Conservation (phyloP, 2,329 filamentous ascomycete species). For the Xylariaceae sp. region DNA sequence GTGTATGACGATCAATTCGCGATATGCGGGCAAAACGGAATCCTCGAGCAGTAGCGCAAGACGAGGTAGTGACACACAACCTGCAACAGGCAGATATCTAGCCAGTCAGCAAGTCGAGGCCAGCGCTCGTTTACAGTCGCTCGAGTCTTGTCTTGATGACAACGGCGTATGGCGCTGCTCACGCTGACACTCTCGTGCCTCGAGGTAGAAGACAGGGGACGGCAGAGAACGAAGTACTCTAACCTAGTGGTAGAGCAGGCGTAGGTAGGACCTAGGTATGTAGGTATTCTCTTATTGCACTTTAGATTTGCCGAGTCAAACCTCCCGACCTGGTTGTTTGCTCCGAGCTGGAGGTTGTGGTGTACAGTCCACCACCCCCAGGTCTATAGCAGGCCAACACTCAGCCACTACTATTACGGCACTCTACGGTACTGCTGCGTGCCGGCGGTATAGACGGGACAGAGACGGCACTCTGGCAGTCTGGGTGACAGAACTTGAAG, state of each 20-base stretch:
- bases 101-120: conserved; percentile 11
- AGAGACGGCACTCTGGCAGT: too few relatives aligned
- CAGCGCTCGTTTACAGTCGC: conserved; percentile 8
- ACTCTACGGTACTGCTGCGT: not conserved
- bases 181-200: conserved; percentile 1
- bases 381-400: not conserved
- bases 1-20: conserved; percentile 26
- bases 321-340: not conserved
- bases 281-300: too few relatives aligned
- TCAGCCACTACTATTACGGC: not conserved
- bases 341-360: not conserved
- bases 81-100: conserved; percentile 4
- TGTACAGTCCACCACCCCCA: not conserved
- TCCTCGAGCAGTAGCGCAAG: conserved; percentile 11
- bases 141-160: conserved; percentile 7
- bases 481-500: not conserved
- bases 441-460: not conserved
- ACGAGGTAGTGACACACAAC: conserved; percentile 12
- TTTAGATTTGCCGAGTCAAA: not conserved
- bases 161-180: conserved; percentile 9
- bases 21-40: conserved; percentile 4
- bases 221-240: conserved; percentile 1
- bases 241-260: too few relatives aligned
- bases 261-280: too few relatives aligned
- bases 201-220: not conserved